These are phyloP conservation scores for Verbascum thapsus DNA, from an alignment of 257 asterid genomes.

Conservation along the genomic window DNA sequence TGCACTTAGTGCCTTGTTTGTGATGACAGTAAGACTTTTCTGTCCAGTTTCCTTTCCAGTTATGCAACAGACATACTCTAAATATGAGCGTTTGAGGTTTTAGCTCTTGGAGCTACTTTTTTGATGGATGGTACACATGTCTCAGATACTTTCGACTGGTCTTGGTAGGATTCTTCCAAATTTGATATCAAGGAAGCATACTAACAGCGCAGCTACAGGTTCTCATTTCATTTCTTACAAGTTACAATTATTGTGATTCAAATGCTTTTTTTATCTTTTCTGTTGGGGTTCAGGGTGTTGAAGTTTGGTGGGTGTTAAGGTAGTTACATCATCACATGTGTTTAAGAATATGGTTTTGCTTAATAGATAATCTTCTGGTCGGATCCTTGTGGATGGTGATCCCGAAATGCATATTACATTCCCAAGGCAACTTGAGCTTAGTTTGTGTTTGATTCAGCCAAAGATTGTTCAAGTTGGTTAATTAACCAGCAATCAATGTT, in stretches of 20 bases:
- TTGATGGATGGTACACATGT: constrained; percentile 18
- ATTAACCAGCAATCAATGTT: too few species aligned
- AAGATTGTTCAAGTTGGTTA: too few species aligned
- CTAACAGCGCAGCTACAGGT: constrained; percentile 72
- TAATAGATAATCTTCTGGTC: too few species aligned
- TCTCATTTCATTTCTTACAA: constrained; percentile 10
- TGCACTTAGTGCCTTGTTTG: constrained; percentile 94
- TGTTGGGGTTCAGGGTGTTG: neutral
- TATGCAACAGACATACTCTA: neutral
- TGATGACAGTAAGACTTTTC: constrained; percentile 83
- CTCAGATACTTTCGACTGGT: constrained; percentile 60
- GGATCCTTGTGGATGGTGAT: too few species aligned
- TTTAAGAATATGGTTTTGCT: neutral
- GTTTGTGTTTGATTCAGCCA: too few species aligned
- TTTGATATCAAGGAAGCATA: constrained; percentile 68
- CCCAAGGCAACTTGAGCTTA: too few species aligned
- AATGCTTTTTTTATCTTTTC: neutral
- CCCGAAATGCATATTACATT: neutral
- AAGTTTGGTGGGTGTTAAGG: too few species aligned
- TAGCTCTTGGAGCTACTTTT: neutral
- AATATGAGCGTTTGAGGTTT: neutral
- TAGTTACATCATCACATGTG: neutral
- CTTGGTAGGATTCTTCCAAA: constrained; percentile 74
- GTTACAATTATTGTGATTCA: neutral
- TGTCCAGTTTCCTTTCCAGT: constrained; percentile 2